Base-by-base conservation (phyloP, 352 stramenopile species). In the Phytophthora europaea region DNA sequence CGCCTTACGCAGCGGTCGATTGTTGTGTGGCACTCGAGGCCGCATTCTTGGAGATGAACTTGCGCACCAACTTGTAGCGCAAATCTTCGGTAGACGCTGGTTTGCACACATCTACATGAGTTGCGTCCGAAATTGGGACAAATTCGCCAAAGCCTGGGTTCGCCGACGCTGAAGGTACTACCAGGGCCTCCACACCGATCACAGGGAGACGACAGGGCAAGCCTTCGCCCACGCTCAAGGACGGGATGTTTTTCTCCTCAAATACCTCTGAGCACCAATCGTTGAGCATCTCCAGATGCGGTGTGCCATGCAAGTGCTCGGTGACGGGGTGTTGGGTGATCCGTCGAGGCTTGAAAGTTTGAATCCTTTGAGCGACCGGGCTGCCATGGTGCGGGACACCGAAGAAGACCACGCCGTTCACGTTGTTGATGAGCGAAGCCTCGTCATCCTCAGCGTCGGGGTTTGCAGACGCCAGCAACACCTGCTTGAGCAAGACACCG, bases 51-150 rank as follows among this genome's bases (percentile, higher is more conserved):
- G 67, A 70, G 57, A 94, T 90, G 56, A 94, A 92, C n/a, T 91
- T 78, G 12, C 79, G 75, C 36, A 87, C 74, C 12, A 94, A 69
- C 18, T 71, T 82, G 72, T 94, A 94, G 6, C 87, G 82, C 47
- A 81, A 53, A 38, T 94, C 87, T 8, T 85, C 40, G 18, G 76
- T 80, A 13, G 84, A 89, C 6, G 50, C 65, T 8, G 89, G 89
- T 51, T 96, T 96, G 78, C 89, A 96, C 6, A 96, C 86, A 31
- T 92, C 87, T 15, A 94, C 80, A 60, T 96, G 89, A 16, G 88
- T 89, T 4, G 84, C 73, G 26, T 92, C 75, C 2, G 72, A 67
- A n/a, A 96, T 62, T 9, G 61, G 70, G n/a, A 92, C 73, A 45
- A 92, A 93, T 51, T 87, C 78, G 4, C 83, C 85, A 74, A 96